Evolutionary conservation across 805 yeast species (phyloP).

Genomic region (Saturnispora ahearnii): DNA sequence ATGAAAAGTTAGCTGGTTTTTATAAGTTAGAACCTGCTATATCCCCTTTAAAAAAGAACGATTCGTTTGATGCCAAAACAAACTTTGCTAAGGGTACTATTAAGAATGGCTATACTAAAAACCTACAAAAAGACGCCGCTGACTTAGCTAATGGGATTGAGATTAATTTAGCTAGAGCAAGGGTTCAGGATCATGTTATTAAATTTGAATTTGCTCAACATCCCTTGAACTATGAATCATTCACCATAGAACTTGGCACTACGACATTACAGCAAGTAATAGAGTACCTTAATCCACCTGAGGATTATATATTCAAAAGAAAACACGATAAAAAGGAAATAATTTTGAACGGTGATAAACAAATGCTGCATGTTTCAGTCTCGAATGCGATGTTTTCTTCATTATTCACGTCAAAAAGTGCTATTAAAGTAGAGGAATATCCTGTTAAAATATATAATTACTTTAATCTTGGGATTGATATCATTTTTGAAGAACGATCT

Average conservation of each 20-base stretch:
- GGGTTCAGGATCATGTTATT: not conserved
- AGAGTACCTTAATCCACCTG: conserved; percentile 46
- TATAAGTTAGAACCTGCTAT: not conserved
- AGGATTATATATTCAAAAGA: conserved; percentile 33
- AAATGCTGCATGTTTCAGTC: not conserved
- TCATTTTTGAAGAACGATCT: conserved; percentile 35
- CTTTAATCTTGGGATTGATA: conserved; percentile 45
- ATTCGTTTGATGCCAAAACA: conserved; percentile 5
- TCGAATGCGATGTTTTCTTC: not conserved
- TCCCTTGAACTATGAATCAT: conserved; percentile 10
- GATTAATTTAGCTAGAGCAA: not conserved
- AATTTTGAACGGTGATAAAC: not conserved
- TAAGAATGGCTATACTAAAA: not conserved
- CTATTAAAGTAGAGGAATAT: conserved; percentile 23
- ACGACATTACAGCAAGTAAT: conserved; percentile 44
- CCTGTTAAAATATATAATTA: conserved; percentile 45
- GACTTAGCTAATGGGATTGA: not conserved
- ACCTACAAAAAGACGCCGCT: not conserved
- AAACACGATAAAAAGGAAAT: conserved; percentile 20
- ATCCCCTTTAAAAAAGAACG: not conserved
- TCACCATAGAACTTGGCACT: conserved; percentile 28
- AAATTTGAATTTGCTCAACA: conserved; percentile 7
- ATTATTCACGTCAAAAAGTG: not conserved
- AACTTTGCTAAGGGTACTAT: not conserved
- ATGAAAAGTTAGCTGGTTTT: not conserved